Percentiles rank a stretch among this genome's conserved stretches.
Conservation (phyloP, 331 rosid genomes). For the Spiraea crenata region DNA sequence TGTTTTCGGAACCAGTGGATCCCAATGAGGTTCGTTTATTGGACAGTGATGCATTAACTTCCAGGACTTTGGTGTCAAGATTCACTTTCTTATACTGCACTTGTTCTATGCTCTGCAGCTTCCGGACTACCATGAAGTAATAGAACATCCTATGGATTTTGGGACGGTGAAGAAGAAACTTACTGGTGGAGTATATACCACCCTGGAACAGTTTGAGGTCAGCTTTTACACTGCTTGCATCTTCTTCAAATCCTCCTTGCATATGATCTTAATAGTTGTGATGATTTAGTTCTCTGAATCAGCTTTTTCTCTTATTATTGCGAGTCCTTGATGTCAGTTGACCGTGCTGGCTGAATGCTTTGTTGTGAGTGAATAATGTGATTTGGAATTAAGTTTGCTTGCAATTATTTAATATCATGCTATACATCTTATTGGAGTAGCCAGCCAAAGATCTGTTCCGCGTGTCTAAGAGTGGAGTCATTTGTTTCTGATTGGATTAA, state of each 20-base stretch:
- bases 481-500: not conserved
- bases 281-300: not conserved
- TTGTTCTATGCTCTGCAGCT: conserved; percentile 41
- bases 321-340: not conserved
- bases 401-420: not conserved
- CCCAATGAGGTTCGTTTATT: conserved; percentile 58
- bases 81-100: not conserved
- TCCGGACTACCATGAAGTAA: conserved; percentile 69
- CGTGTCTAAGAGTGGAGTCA: not conserved
- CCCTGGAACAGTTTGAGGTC: conserved; percentile 67
- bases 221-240: conserved; percentile 13
- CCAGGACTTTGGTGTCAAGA: conserved; percentile 11
- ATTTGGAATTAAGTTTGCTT: conserved; percentile 2
- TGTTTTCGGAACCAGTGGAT: conserved; percentile 70
- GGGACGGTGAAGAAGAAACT: conserved; percentile 57
- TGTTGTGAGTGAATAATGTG: not conserved
- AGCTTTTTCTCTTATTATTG: not conserved
- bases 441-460: not conserved
- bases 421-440: not conserved
- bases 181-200: conserved; percentile 41
- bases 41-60: conserved; percentile 25
- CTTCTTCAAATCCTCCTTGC: conserved; percentile 9
- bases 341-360: not conserved
- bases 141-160: conserved; percentile 64
- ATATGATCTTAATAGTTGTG: not conserved